Evolutionary conservation across 106 monocot species (phyloP).

Genomic region (Amphibolis antarctica): DNA sequence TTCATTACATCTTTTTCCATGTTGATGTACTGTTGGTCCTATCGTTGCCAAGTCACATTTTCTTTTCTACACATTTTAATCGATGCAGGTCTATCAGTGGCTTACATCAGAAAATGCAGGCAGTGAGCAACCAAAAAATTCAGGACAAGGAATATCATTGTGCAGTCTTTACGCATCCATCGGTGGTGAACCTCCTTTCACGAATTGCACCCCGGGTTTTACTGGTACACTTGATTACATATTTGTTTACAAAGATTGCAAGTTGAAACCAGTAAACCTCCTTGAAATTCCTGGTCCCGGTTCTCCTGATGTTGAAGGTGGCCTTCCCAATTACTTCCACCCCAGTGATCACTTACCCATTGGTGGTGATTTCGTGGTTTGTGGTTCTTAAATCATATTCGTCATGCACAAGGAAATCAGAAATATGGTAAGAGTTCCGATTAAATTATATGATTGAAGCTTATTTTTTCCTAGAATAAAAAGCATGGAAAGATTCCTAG

Average conservation of each 20-base stretch:
- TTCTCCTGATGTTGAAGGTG: conserved; percentile 44
- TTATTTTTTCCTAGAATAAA: too few species aligned
- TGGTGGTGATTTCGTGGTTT: conserved; percentile 69
- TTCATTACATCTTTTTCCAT: too few species aligned
- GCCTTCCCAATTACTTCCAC: conserved; percentile 61
- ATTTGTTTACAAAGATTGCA: conserved; percentile 31
- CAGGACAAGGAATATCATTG: conserved; percentile 8
- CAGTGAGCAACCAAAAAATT: not conserved
- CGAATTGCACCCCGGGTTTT: conserved; percentile 87
- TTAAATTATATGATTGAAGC: too few species aligned
- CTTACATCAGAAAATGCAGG: conserved; percentile 26
- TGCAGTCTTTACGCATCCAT: conserved; percentile 54
- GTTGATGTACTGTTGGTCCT: too few species aligned
- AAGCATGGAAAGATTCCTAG: too few species aligned
- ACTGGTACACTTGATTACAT: conserved; percentile 92
- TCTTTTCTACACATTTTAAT: not conserved
- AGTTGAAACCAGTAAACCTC: conserved; percentile 47
- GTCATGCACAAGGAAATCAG: too few species aligned
- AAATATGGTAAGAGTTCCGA: too few species aligned
- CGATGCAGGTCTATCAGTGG: conserved; percentile 55
- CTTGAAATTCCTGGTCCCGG: conserved; percentile 48
- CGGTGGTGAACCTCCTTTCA: conserved; percentile 84
- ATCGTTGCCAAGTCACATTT: not conserved
- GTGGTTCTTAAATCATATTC: too few species aligned
- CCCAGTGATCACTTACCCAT: conserved; percentile 95